Evolutionary conservation across 2,329 filamentous ascomycete genomes (phyloP), one percentile per base, ranked within the genome.

Genomic region (Chrysoporthe cubensis): DNA sequence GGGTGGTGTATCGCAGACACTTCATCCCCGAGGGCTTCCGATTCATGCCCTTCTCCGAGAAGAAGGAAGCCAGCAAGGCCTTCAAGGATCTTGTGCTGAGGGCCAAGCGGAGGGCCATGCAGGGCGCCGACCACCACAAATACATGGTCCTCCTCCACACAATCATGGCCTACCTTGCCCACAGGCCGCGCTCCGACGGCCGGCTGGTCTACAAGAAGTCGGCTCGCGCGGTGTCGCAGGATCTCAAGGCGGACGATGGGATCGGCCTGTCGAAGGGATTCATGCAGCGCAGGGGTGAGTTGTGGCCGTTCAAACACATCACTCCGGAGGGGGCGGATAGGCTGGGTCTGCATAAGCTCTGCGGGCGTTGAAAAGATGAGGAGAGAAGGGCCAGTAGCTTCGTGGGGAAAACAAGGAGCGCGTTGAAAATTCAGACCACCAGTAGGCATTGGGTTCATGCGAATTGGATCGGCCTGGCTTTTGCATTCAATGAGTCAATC

Each of bases 21-120:
- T 69, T 66, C 60, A 46, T 69, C 13, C 59, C 64, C 7, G 0
- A 32, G 7, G 21, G 46, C 2, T 40, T 65, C 21, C 5, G 26
- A 3, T 61, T 68, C 21, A 42, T 43, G 26, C 63, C 32, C 32
- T 26, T 21, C 8, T 21, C 21, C 32, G 1, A n/a, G 2, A 14
- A n/a, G 8, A 37, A 26, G 7, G 32, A 26, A 37, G 16, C 56
- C 1, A 11, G n/a, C 32, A n/a, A n/a, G 14, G n/a, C 43, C 14
- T 50, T 56, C 1, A 13, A 18, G 1, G 32, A 37, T 9, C 52
- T 61, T 9, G 8, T 3, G n/a, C 13, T 1, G 16, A 26, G 48
- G 13, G 3, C 43, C 26, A 14, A 42, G 9, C 13, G 1, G 16
- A 26, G 48, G 13, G 3, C 43, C 26, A 14, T 32, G 9, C 18